phyloP scores from a whole-genome alignment of 1,284 basidiomycete genomes.

The Trametes sp. region DNA sequence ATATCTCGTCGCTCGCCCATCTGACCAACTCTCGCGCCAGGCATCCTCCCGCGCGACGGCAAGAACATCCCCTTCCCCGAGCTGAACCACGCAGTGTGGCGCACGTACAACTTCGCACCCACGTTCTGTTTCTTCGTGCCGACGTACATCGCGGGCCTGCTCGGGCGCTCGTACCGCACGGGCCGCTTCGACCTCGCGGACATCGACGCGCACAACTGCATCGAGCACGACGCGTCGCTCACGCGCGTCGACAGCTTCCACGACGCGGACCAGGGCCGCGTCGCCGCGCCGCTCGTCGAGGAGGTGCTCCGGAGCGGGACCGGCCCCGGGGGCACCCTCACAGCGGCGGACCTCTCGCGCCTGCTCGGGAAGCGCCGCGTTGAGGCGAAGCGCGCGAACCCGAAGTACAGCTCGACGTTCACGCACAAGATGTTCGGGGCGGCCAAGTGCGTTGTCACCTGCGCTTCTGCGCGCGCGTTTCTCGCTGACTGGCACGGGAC shows the following conservation, averaged over 20 bases:
- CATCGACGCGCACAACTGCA: slow-evolving; percentile 74
- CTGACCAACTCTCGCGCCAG: slow-evolving; percentile 43
- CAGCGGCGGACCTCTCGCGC: slow-evolving; percentile 62
- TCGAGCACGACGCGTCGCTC: slow-evolving; percentile 80
- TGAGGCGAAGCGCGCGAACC: slow-evolving; percentile 60
- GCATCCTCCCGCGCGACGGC: slow-evolving; percentile 71
- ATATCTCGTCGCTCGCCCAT: background rate
- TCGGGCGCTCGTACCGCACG: slow-evolving; percentile 59
- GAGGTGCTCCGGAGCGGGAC: slow-evolving; percentile 67
- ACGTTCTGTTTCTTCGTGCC: slow-evolving; percentile 71
- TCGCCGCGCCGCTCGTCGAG: slow-evolving; percentile 50
- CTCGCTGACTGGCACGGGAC: background rate
- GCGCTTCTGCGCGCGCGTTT: background rate
- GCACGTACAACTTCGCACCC: slow-evolving; percentile 73
- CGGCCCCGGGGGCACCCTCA: slow-evolving; percentile 60
- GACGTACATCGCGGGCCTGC: slow-evolving; percentile 61
- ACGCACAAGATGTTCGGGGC: slow-evolving; percentile 70
- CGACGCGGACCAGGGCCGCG: slow-evolving; percentile 25
- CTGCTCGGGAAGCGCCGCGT: slow-evolving; percentile 64
- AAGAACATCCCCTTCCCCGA: slow-evolving; percentile 71
- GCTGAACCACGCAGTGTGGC: slow-evolving; percentile 52
- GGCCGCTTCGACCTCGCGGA: slow-evolving; percentile 71
- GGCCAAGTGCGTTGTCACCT: slow-evolving; percentile 61
- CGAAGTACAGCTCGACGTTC: slow-evolving; percentile 55
- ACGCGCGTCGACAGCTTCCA: slow-evolving; percentile 47